Conservation (phyloP, 805 yeast species). For the Nakazawaea wyomingensis region DNA sequence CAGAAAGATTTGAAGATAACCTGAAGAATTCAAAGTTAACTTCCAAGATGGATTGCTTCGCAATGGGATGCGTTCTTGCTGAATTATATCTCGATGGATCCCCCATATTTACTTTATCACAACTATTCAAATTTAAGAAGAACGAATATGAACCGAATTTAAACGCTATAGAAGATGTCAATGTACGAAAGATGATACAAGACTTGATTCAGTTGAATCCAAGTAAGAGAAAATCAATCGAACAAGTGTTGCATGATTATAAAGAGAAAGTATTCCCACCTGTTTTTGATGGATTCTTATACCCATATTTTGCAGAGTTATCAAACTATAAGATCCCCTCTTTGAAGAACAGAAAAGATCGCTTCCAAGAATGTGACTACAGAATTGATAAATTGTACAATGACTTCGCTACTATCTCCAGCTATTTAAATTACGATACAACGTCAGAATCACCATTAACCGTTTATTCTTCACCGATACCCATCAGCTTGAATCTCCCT, state of each 20-base stretch:
- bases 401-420: slow-evolving; percentile 49
- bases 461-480: slow-evolving; percentile 22
- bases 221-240: slow-evolving; percentile 47
- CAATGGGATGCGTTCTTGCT: slow-evolving; percentile 84
- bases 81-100: slow-evolving; percentile 85
- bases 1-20: slow-evolving; percentile 66
- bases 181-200: slow-evolving; percentile 49
- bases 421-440: slow-evolving; percentile 31
- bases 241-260: slow-evolving; percentile 45
- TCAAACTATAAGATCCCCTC: slow-evolving; percentile 15
- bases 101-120: slow-evolving; percentile 81
- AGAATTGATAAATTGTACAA: slow-evolving; percentile 55
- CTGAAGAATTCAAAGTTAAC: slow-evolving; percentile 31
- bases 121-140: slow-evolving; percentile 74
- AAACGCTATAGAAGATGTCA: slow-evolving; percentile 44
- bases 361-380: slow-evolving; percentile 41
- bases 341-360: slow-evolving; percentile 16
- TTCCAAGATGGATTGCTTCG: slow-evolving; percentile 74
- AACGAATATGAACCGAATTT: slow-evolving; percentile 64
- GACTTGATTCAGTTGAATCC: slow-evolving; percentile 69
- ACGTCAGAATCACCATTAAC: slow-evolving; percentile 11
- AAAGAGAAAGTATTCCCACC: slow-evolving; percentile 55
- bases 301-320: slow-evolving; percentile 55
- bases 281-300: slow-evolving; percentile 62
- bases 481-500: slow-evolving; percentile 42